phyloP scores from a whole-genome alignment of 2,329 filamentous ascomycete species.

The Ophidiomyces ophidiicola region DNA sequence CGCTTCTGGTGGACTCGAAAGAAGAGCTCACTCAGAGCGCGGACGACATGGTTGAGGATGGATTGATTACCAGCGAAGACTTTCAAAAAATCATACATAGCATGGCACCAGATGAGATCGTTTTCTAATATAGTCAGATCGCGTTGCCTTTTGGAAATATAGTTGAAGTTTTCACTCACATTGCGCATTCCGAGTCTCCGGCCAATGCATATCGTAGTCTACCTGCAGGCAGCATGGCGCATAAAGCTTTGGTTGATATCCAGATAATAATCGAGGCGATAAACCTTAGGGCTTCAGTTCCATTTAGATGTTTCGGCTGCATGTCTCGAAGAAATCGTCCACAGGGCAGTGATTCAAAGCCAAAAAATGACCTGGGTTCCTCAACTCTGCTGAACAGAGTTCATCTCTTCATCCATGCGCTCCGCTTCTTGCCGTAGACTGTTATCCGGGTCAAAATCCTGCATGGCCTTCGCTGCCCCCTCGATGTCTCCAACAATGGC shows the following conservation, averaged over 20 bases:
- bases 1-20: conserved; percentile 24
- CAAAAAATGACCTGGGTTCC: no score
- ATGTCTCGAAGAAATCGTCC: no score
- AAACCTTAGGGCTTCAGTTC: no score
- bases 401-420: conserved; percentile 35
- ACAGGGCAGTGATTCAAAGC: no score
- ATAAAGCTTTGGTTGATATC: no score
- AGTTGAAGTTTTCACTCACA: not conserved
- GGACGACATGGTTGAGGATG: conserved; percentile 43
- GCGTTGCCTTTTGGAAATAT: not conserved
- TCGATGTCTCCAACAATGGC: conserved; percentile 46
- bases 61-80: conserved; percentile 30
- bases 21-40: conserved; percentile 34
- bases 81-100: conserved; percentile 11
- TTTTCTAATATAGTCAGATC: conserved; percentile 13
- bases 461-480: conserved; percentile 34
- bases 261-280: no score
- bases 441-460: conserved; percentile 28
- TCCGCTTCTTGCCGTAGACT: conserved; percentile 32
- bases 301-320: no score
- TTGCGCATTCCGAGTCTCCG: no score
- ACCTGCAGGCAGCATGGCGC: no score
- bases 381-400: conserved; percentile 22
- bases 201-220: no score
- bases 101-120: conserved; percentile 16